Conservation (phyloP, 2,329 filamentous ascomycete genomes). For the Calonectria ilicicola region DNA sequence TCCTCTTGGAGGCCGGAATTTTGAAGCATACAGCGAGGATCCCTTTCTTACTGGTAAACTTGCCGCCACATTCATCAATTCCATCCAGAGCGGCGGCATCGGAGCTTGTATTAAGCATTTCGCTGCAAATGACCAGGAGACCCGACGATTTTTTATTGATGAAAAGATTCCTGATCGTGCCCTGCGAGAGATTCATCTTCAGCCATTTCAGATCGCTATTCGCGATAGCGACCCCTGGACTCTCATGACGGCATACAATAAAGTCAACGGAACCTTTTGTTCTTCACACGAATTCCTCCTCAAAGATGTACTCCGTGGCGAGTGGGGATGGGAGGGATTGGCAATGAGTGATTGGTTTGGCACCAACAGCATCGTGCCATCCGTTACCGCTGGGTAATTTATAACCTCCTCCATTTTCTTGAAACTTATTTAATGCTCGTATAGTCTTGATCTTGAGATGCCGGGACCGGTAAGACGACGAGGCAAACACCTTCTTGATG, state of each 20-base stretch:
- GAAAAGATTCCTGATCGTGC: conserved; percentile 28
- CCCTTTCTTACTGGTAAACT: conserved; percentile 52
- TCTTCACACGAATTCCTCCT: conserved; percentile 53
- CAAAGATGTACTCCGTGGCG: conserved; percentile 52
- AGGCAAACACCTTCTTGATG: conserved; percentile 28
- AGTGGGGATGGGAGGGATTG: conserved; percentile 58
- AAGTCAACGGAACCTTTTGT: conserved; percentile 56
- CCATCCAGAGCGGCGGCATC: conserved; percentile 51
- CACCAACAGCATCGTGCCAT: conserved; percentile 40
- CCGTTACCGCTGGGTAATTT: conserved; percentile 41
- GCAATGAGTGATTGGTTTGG: conserved; percentile 60
- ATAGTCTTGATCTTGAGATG: conserved; percentile 29
- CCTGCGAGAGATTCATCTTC: conserved; percentile 50
- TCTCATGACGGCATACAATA: conserved; percentile 59
- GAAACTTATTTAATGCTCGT: background rate
- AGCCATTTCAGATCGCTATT: conserved; percentile 56
- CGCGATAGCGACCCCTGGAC: conserved; percentile 51
- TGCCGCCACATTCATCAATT: conserved; percentile 44
- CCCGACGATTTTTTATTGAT: conserved; percentile 25
- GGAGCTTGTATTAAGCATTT: conserved; percentile 56
- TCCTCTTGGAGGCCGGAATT: conserved; percentile 54
- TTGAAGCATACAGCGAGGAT: conserved; percentile 55
- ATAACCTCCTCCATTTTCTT: background rate
- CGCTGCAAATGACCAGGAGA: conserved; percentile 51
- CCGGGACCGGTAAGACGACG: conserved; percentile 24